Evolutionary conservation across 2,329 filamentous ascomycete genomes (phyloP).

Genomic region (Monilinia laxa): DNA sequence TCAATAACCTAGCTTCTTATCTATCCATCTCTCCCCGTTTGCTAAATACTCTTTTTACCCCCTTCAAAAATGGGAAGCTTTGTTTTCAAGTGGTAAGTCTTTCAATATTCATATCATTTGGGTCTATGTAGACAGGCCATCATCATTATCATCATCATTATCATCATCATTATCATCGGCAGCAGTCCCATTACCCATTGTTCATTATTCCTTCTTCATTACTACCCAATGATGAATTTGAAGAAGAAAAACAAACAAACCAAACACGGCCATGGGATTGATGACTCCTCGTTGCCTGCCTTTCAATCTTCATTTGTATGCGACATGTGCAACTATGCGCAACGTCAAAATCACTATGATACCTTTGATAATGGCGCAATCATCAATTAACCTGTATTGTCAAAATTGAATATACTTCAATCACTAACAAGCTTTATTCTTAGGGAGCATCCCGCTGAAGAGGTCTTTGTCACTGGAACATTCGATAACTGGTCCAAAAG

Average conservation of each 20-base stretch:
- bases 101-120: not conserved
- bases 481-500: constrained; percentile 94
- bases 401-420: not conserved
- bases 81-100: constrained; percentile 42
- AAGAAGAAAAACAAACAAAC: too few relatives aligned
- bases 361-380: not conserved
- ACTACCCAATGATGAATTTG: constrained; percentile 7
- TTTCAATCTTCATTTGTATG: constrained; percentile 1
- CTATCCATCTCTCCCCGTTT: not conserved
- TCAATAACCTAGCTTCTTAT: not conserved
- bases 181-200: too few relatives aligned
- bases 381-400: not conserved
- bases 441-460: constrained; percentile 80
- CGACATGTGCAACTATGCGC: constrained; percentile 1
- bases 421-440: constrained; percentile 17
- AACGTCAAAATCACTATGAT: not conserved
- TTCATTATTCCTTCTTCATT: not conserved
- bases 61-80: constrained; percentile 42
- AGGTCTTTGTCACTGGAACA: constrained; percentile 90
- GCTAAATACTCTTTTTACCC: constrained; percentile 15
- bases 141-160: not conserved
- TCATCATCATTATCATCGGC: too few relatives aligned
- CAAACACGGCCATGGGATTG: not conserved
- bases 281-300: not conserved
- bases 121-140: too few relatives aligned